Conservation (phyloP, 2,329 filamentous ascomycete genomes). For the Talaromyces sp. region DNA sequence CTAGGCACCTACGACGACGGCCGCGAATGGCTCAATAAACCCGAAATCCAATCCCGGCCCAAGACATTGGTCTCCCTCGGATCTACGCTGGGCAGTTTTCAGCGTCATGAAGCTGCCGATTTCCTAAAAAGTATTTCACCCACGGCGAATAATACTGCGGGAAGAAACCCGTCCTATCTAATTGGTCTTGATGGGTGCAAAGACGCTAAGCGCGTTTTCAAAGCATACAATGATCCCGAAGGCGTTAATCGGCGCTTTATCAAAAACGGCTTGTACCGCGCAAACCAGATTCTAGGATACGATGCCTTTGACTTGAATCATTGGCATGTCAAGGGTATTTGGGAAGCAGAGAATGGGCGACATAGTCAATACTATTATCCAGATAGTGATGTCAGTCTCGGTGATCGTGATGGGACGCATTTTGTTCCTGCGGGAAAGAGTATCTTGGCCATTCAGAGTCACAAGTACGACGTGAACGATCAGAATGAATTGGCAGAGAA, state of each 20-base stretch:
- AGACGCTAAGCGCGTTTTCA: constrained; percentile 71
- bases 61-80: not conserved
- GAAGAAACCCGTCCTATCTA: not conserved
- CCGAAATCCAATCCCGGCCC: constrained; percentile 46
- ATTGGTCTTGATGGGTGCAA: constrained; percentile 27
- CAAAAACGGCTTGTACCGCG: not conserved
- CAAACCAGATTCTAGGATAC: constrained; percentile 69
- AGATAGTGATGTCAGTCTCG: not conserved
- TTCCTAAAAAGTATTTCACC: not conserved
- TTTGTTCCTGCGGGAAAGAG: not conserved
- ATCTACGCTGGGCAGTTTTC: not conserved
- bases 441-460: not conserved
- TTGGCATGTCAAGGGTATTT: constrained; percentile 69
- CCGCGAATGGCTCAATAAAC: constrained; percentile 70
- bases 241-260: not conserved
- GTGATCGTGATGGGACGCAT: not conserved
- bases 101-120: not conserved
- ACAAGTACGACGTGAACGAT: not conserved
- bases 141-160: not conserved
- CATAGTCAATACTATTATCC: constrained; percentile 22
- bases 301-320: constrained; percentile 65
- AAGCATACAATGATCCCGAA: constrained; percentile 58
- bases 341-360: constrained; percentile 18
- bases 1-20: constrained; percentile 86
- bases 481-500: not conserved